Base-by-base conservation (phyloP, 352 stramenopile species). In the Blastocystis sp. region DNA sequence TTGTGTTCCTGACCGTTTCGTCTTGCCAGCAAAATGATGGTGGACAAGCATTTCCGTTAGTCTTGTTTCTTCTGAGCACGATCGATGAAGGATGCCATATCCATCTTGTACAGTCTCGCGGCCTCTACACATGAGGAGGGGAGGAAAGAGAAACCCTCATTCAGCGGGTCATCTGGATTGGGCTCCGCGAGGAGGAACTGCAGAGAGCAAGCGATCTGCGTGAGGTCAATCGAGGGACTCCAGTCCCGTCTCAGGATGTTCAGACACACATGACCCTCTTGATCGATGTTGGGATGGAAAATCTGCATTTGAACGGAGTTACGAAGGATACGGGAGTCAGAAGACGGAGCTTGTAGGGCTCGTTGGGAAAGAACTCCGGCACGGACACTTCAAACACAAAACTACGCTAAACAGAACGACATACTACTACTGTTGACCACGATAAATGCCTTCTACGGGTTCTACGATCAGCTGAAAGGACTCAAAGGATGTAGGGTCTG, bases 261-360 rank as follows among this genome's bases (percentile, higher is more conserved):
- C 17, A 91, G 65, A 82, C 80, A 90, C 41, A 91, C 88, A 23
- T 70, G 78, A 28, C 90, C 90, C 59, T 91, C 84, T 21, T 86
- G 28, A 76, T 91, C 89, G 10, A 91, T 88, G 78, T 91, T 91
- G 7, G 90, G 90, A 87, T 91, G 90, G 76, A 89, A 91, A 69
- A 90, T 88, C 28, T 74, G 65, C 4, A 23, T 74, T 34, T 9
- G 17, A 53, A 38, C 60, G 60, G 4, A 21, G 7, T 4, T 43
- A 4, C 14, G 45, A 40, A 4, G 45, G 23, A 3, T 21, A 65
- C 71, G 21, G 43, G 5, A 60, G 38, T 38, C n/a, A 34, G 28
- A 28, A 81, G 34, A 34, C 17, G 10, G 48, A 81, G 21, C 43
- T 81, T 81, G 48, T 56, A 66, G 38, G 71, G 43, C 23, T 81